Conservation (phyloP, 2,329 filamentous ascomycete species). For the Pseudopithomyces maydicus region DNA sequence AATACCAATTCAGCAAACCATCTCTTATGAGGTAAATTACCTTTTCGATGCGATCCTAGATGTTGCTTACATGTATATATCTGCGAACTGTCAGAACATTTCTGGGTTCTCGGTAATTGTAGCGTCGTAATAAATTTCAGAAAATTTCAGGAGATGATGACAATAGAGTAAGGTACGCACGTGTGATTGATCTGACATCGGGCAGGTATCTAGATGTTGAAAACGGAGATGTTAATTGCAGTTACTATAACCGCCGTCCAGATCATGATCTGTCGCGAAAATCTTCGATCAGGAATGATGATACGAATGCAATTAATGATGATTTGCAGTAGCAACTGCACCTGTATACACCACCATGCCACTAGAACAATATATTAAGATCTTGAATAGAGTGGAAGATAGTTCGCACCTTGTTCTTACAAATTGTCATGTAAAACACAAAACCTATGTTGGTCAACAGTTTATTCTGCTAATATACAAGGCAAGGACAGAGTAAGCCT, state of each 20-base stretch:
- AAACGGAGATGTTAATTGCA: conserved; percentile 43
- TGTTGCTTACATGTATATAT: conserved; percentile 42
- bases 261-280: conserved; percentile 42
- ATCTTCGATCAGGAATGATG: conserved; percentile 39
- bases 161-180: conserved; percentile 15
- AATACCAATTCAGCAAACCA: conserved; percentile 46
- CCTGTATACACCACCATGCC: conserved; percentile 46
- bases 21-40: conserved; percentile 45
- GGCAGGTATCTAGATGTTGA: conserved; percentile 49
- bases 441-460: conserved; percentile 29
- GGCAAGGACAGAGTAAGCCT: conserved; percentile 1
- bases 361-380: conserved; percentile 23
- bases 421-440: conserved; percentile 39
- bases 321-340: conserved; percentile 46
- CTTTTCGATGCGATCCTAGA: conserved; percentile 48
- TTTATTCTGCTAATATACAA: no score
- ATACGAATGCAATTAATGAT: conserved; percentile 48
- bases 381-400: not conserved
- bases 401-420: conserved; percentile 12
- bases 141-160: not conserved
- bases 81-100: conserved; percentile 10
- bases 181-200: conserved; percentile 36
- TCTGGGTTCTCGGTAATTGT: no score
- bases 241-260: conserved; percentile 44
- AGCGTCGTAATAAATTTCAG: not conserved